Percentiles rank a stretch among this genome's conserved stretches.
Conservation (phyloP, 75 land plant species). For the Larix kaempferi region DNA sequence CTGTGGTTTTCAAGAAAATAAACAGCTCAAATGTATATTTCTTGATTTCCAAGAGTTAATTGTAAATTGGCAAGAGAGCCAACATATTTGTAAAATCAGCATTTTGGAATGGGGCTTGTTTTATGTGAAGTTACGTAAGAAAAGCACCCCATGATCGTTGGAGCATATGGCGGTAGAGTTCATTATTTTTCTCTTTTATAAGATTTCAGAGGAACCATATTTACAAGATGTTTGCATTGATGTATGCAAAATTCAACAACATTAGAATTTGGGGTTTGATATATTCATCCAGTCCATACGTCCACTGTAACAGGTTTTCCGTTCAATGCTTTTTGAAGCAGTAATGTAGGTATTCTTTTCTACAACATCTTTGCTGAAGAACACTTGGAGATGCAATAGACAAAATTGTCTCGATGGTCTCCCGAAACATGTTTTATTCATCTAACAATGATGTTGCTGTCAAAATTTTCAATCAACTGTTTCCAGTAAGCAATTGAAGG, state of each 20-base stretch:
- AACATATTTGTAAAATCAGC: conserved; percentile 1
- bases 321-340: too few species aligned
- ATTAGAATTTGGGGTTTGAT: too few species aligned
- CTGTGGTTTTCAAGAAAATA: conserved; percentile 1
- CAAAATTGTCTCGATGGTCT: too few species aligned
- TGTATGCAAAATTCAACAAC: background rate
- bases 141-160: background rate
- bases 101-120: background rate
- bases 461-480: background rate
- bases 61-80: background rate
- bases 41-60: conserved; percentile 1
- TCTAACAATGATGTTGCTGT: background rate
- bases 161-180: background rate
- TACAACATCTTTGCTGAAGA: too few species aligned
- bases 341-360: too few species aligned
- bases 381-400: too few species aligned
- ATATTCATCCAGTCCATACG: too few species aligned
- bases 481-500: background rate
- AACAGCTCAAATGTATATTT: conserved; percentile 9
- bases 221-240: background rate
- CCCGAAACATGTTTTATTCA: too few species aligned
- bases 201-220: background rate
- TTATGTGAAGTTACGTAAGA: background rate
- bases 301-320: too few species aligned
- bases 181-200: background rate